A percentile compares a stretch with the other conserved stretches of the same genome.
These are phyloP conservation scores for Penicillium sp. DNA, from an alignment of 2,329 filamentous ascomycete genomes.

Conservation along the genomic window DNA sequence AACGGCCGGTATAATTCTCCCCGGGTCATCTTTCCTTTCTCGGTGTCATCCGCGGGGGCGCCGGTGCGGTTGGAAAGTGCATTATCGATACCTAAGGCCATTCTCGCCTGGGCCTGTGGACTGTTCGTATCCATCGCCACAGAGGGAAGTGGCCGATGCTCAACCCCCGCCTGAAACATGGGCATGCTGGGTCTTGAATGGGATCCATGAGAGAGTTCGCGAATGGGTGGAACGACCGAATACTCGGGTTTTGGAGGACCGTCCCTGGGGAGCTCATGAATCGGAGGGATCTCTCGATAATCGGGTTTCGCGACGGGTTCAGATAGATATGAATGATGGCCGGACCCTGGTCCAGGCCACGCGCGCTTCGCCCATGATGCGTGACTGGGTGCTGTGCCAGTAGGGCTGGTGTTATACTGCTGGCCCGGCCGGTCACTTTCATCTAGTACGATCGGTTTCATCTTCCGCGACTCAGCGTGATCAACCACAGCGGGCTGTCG, in stretches of 20 bases:
- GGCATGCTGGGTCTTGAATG: constrained; percentile 36
- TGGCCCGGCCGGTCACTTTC: constrained; percentile 38
- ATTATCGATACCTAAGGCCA: constrained; percentile 42
- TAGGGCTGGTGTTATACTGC: constrained; percentile 41
- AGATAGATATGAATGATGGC: constrained; percentile 35
- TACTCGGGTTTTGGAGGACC: constrained; percentile 39
- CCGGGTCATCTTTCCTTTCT: constrained; percentile 86
- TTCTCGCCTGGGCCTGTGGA: constrained; percentile 41
- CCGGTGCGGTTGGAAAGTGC: constrained; percentile 34
- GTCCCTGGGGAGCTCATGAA: constrained; percentile 39
- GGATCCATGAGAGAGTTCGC: constrained; percentile 35
- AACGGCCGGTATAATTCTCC: constrained; percentile 76
- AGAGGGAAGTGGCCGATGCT: constrained; percentile 36
- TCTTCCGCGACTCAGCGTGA: constrained; percentile 44
- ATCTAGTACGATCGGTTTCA: constrained; percentile 44
- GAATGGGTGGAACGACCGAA: constrained; percentile 38
- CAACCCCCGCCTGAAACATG: constrained; percentile 34
- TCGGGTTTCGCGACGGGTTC: constrained; percentile 39
- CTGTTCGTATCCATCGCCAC: constrained; percentile 36
- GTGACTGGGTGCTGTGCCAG: constrained; percentile 29
- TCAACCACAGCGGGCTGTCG: constrained; percentile 32
- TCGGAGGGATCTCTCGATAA: constrained; percentile 38
- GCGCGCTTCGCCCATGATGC: constrained; percentile 37
- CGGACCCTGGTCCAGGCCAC: constrained; percentile 34
- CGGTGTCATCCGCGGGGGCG: constrained; percentile 51